A percentile compares a stretch with the other conserved stretches of the same genome.
Evolutionary conservation across 495 filamentous ascomycete genomes (phyloP).

Genomic region (Xylaria sp.): DNA sequence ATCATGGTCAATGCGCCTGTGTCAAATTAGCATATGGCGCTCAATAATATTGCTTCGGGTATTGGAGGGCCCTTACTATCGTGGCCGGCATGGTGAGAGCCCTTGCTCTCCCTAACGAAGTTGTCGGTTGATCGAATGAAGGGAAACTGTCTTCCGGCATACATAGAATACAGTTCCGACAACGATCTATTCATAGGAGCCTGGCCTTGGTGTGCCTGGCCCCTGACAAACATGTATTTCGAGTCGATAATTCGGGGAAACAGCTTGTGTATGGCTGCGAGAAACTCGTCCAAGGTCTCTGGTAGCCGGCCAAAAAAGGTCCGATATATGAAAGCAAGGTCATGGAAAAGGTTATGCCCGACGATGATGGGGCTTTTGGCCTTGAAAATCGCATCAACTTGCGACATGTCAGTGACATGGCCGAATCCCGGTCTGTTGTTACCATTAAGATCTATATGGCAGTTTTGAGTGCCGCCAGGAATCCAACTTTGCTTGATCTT

Average conservation of each 20-base stretch:
- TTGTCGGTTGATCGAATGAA: not conserved
- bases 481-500: constrained; percentile 55
- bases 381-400: constrained; percentile 40
- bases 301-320: constrained; percentile 75
- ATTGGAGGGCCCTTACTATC: not conserved
- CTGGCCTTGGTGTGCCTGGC: constrained; percentile 42
- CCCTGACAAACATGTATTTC: constrained; percentile 73
- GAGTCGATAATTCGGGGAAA: constrained; percentile 81
- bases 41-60: constrained; percentile 40
- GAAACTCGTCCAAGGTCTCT: constrained; percentile 65
- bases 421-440: not conserved
- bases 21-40: constrained; percentile 46
- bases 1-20: constrained; percentile 4
- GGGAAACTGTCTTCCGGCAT: not conserved
- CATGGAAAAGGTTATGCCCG: constrained; percentile 80
- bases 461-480: constrained; percentile 20
- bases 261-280: constrained; percentile 55
- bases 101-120: not conserved
- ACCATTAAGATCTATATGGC: not conserved
- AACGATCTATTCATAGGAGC: not conserved
- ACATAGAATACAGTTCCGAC: not conserved
- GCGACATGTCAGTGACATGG: not conserved
- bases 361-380: constrained; percentile 63
- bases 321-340: constrained; percentile 73
- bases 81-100: not conserved